Percentiles rank a stretch among this genome's conserved stretches.
Conservation (phyloP, 352 stramenopile species). For the Peronospora farinosa region DNA sequence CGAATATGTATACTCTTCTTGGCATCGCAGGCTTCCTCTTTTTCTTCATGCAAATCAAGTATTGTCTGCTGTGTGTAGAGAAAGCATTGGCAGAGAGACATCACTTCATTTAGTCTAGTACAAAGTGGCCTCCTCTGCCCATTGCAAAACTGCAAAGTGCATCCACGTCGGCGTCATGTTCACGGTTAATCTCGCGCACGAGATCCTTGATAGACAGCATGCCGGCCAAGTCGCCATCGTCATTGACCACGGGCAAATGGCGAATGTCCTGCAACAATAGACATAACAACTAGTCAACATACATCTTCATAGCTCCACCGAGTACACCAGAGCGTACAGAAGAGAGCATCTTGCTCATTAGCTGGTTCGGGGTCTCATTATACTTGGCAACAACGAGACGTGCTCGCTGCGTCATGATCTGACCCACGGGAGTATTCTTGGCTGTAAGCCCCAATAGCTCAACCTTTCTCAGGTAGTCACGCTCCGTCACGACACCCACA, state of each 20-base stretch:
- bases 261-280: conserved; percentile 73
- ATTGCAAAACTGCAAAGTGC: conserved; percentile 74
- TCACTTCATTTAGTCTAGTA: conserved; percentile 50
- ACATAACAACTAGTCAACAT: background rate
- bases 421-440: conserved; percentile 78
- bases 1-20: no score
- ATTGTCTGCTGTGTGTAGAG: background rate
- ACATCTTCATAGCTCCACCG: background rate
- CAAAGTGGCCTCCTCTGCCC: conserved; percentile 72
- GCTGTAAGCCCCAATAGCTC: conserved; percentile 88
- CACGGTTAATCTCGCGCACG: conserved; percentile 79
- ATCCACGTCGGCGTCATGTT: conserved; percentile 75
- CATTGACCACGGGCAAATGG: conserved; percentile 92
- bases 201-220: conserved; percentile 94
- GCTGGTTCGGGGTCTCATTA: conserved; percentile 82
- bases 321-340: conserved; percentile 41
- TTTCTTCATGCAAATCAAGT: no score
- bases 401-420: conserved; percentile 92
- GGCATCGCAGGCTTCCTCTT: no score
- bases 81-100: background rate
- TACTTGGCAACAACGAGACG: conserved; percentile 86
- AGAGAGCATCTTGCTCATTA: conserved; percentile 95
- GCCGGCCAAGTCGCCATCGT: conserved; percentile 84
- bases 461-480: conserved; percentile 95
- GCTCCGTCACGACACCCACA: conserved; percentile 89